A percentile compares a stretch with the other conserved stretches of the same genome.
These are phyloP conservation scores for Bruguiera hainesii DNA, from an alignment of 441 rosid genomes.

Conservation along the genomic window DNA sequence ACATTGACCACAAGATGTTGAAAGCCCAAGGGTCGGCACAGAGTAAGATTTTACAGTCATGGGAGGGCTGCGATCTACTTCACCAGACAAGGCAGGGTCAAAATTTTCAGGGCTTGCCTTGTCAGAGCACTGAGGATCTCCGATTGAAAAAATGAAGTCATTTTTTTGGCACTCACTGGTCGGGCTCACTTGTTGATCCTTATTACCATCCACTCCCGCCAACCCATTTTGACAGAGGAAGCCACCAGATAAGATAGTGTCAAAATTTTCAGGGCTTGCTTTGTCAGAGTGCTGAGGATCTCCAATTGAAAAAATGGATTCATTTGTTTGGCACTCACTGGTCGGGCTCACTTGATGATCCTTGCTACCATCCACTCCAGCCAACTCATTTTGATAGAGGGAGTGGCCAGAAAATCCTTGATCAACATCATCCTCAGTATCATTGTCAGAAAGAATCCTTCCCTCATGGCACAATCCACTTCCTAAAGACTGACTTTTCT, in stretches of 20 bases:
- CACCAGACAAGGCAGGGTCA: slow-evolving; percentile 39
- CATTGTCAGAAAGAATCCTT: slow-evolving; percentile 30
- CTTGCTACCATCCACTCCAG: slow-evolving; percentile 29
- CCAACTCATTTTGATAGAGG: slow-evolving; percentile 33
- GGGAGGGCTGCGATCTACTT: slow-evolving; percentile 30
- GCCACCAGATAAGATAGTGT: slow-evolving; percentile 37
- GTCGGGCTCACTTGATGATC: slow-evolving; percentile 26
- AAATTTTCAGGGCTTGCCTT: slow-evolving; percentile 42
- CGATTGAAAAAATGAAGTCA: slow-evolving; percentile 59
- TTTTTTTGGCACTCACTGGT: slow-evolving; percentile 29
- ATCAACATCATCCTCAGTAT: slow-evolving; percentile 45
- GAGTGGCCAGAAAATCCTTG: slow-evolving; percentile 52
- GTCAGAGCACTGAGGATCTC: slow-evolving; percentile 48
- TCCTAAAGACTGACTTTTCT: slow-evolving; percentile 76
- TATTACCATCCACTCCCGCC: slow-evolving; percentile 27
- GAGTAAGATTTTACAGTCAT: slow-evolving; percentile 52
- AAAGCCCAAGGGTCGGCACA: slow-evolving; percentile 45
- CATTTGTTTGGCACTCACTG: slow-evolving; percentile 32
- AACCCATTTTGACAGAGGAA: slow-evolving; percentile 40
- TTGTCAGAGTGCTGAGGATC: slow-evolving; percentile 48
- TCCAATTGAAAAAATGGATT: slow-evolving; percentile 60
- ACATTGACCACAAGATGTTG: slow-evolving; percentile 25
- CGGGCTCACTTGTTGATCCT: slow-evolving; percentile 28
- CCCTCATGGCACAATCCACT: slow-evolving; percentile 51
- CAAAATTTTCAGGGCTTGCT: slow-evolving; percentile 42